phyloP scores from a whole-genome alignment of 768 basidiomycete genomes.

The Nidula microcarpa region DNA sequence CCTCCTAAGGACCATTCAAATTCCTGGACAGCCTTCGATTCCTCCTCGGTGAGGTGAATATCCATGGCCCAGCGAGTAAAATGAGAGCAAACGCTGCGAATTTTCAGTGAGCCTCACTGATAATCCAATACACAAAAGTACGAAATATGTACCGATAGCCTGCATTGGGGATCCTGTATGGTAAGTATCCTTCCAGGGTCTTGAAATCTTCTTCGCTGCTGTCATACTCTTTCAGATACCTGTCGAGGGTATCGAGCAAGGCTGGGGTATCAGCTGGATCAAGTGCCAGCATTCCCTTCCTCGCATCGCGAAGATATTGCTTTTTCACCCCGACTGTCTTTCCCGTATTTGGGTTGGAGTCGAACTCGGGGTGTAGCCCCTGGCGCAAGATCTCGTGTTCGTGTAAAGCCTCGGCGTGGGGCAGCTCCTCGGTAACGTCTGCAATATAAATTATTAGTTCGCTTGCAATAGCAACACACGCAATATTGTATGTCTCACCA shows the following conservation, averaged over 20 bases:
- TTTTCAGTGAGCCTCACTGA: too few species aligned
- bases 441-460: neutral
- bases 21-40: conserved; percentile 3
- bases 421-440: conserved; percentile 19
- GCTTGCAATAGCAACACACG: neutral
- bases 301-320: conserved; percentile 8
- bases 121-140: too few species aligned
- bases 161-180: conserved; percentile 14
- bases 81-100: neutral
- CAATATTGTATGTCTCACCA: conserved; percentile 6
- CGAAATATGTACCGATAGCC: conserved; percentile 12
- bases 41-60: conserved; percentile 1
- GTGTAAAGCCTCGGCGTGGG: conserved; percentile 10
- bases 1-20: conserved; percentile 14
- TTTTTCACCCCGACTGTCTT: conserved; percentile 11
- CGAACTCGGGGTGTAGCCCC: conserved; percentile 7
- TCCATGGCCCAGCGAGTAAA: conserved; percentile 1
- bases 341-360: conserved; percentile 9
- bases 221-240: conserved; percentile 9
- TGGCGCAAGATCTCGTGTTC: conserved; percentile 13
- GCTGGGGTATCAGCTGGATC: conserved; percentile 9
- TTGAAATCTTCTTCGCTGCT: conserved; percentile 8
- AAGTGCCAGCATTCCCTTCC: conserved; percentile 11
- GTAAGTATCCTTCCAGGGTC: conserved; percentile 16
- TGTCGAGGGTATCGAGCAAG: conserved; percentile 7